A percentile compares a stretch with the other conserved stretches of the same genome.
phyloP scores from a whole-genome alignment of 2,329 filamentous ascomycete genomes.

The Fusarium avenaceum region DNA sequence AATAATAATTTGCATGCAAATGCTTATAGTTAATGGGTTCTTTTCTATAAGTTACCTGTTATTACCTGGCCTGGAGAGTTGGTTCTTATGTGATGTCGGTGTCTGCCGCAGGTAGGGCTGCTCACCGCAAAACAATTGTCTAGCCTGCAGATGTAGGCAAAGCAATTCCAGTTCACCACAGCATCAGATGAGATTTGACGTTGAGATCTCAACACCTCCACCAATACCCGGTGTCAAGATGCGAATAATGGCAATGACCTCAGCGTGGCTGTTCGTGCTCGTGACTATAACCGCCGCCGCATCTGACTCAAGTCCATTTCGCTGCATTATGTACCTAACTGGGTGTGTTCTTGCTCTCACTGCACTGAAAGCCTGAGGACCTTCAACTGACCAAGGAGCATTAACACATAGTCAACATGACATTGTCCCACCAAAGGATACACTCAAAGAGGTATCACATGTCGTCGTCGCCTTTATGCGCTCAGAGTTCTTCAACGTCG shows the following conservation, averaged over 20 bases:
- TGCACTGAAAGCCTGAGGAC: neutral
- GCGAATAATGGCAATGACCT: neutral
- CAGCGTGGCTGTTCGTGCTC: constrained; percentile 10
- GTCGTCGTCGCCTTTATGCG: constrained; percentile 71
- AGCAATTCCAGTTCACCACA: neutral
- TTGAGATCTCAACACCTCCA: neutral
- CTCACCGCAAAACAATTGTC: neutral
- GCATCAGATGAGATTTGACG: neutral
- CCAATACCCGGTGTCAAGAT: constrained; percentile 1
- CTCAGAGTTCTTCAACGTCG: constrained; percentile 65
- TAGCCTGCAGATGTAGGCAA: constrained; percentile 12
- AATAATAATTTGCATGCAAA: neutral
- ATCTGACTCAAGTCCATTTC: constrained; percentile 25
- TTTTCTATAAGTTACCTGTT: too few species aligned
- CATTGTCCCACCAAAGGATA: constrained; percentile 55
- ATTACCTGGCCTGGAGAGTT: neutral
- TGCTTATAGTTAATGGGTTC: neutral
- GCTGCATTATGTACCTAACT: constrained; percentile 65
- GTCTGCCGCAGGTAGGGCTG: neutral
- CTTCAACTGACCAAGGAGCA: constrained; percentile 5
- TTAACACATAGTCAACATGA: constrained; percentile 62
- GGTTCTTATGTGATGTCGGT: neutral
- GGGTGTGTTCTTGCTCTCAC: constrained; percentile 53
- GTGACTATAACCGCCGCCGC: neutral
- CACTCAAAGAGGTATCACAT: constrained; percentile 65